These are phyloP conservation scores for Dictyostelium firmibasis DNA, from an alignment of 78 protist genomes.

Conservation along the genomic window DNA sequence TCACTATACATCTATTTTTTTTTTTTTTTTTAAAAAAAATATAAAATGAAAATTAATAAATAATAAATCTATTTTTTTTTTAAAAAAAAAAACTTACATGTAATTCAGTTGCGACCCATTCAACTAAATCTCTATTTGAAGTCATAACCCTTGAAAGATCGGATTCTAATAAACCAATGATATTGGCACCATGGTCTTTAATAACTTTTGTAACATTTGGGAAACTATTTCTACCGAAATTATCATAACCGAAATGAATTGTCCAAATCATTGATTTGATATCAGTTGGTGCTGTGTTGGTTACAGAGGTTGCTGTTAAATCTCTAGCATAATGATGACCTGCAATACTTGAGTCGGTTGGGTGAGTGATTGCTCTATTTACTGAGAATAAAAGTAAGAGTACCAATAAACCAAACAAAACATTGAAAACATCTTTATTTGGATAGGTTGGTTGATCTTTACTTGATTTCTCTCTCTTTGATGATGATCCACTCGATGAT, in stretches of 20 bases:
- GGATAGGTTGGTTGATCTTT: slow-evolving; percentile 4
- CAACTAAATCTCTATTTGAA: slow-evolving; percentile 62
- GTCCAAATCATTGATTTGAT: slow-evolving; percentile 77
- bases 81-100: neutral
- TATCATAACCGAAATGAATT: slow-evolving; percentile 74
- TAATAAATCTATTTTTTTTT: neutral
- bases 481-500: neutral
- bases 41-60: neutral
- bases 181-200: slow-evolving; percentile 40
- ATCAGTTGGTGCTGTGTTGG: slow-evolving; percentile 35
- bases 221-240: slow-evolving; percentile 67
- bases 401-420: slow-evolving; percentile 21
- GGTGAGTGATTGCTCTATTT: slow-evolving; percentile 57
- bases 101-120: slow-evolving; percentile 61
- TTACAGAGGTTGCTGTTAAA: neutral
- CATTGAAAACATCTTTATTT: slow-evolving; percentile 41
- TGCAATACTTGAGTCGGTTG: slow-evolving; percentile 49
- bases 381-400: slow-evolving; percentile 38
- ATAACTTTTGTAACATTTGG: slow-evolving; percentile 63
- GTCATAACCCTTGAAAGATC: slow-evolving; percentile 74
- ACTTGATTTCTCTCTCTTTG: neutral
- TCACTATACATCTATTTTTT: slow-evolving; percentile 53
- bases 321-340: slow-evolving; percentile 41
- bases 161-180: slow-evolving; percentile 69
- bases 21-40: no score